phyloP scores from a whole-genome alignment of 352 stramenopile genomes.

The Phytophthora crassamura region DNA sequence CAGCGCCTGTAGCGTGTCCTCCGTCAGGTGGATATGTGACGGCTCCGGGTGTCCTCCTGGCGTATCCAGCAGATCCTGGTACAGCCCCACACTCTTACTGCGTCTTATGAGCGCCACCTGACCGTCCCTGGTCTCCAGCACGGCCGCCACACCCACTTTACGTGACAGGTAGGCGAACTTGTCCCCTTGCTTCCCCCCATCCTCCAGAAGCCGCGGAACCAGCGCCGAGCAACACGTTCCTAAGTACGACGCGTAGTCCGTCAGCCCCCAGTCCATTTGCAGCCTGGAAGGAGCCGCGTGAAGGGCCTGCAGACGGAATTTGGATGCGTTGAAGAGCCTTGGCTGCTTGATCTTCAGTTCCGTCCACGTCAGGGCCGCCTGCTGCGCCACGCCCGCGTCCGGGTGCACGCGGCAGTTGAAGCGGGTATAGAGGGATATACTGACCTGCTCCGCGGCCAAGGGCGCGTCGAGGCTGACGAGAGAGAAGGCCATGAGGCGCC shows the following conservation, averaged over 20 bases:
- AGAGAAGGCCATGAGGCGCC: constrained; percentile 52
- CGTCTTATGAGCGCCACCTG: constrained; percentile 74
- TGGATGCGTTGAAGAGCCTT: constrained; percentile 77
- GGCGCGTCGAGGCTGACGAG: constrained; percentile 39
- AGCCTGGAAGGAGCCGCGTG: constrained; percentile 20
- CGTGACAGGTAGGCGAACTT: constrained; percentile 69
- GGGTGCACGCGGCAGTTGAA: constrained; percentile 59
- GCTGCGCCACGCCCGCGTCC: constrained; percentile 44
- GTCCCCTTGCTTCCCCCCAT: constrained; percentile 38
- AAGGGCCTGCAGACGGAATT: constrained; percentile 55
- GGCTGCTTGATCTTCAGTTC: constrained; percentile 40
- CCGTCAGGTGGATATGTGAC: constrained; percentile 43
- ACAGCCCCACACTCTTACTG: constrained; percentile 70
- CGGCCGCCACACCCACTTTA: constrained; percentile 81
- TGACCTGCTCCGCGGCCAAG: constrained; percentile 43
- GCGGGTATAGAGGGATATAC: constrained; percentile 46
- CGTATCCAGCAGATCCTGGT: constrained; percentile 79
- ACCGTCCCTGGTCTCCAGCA: constrained; percentile 68
- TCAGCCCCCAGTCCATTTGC: constrained; percentile 55
- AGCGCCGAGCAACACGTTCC: constrained; percentile 70
- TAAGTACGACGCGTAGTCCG: constrained; percentile 82
- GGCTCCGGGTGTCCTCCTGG: constrained; percentile 84
- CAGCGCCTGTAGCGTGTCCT: constrained; percentile 34
- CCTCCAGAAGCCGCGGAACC: constrained; percentile 41
- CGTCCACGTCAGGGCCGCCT: constrained; percentile 51